These are phyloP conservation scores for Aspergillus sp. DNA, from an alignment of 2,329 filamentous ascomycete species.

Conservation along the genomic window DNA sequence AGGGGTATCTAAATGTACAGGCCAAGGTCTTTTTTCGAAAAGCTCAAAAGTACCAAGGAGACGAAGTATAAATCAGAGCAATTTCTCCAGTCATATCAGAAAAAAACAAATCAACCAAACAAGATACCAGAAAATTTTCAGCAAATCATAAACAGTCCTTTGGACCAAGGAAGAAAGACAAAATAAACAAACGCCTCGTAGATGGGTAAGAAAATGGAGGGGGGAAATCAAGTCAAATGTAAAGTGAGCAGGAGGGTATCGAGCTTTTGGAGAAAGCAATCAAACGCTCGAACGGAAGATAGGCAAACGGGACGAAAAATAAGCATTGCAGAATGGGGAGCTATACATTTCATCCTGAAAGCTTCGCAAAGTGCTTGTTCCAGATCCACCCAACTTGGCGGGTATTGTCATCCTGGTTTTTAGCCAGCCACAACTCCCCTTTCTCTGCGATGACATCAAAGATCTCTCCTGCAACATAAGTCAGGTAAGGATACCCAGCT, in stretches of 20 bases:
- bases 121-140: too few species aligned
- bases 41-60: not conserved
- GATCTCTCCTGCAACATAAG: constrained; percentile 91
- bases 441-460: constrained; percentile 94
- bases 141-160: too few species aligned
- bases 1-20: constrained; percentile 32
- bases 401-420: constrained; percentile 85
- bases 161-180: not conserved
- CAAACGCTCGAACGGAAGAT: not conserved
- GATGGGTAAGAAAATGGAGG: too few species aligned
- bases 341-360: constrained; percentile 19
- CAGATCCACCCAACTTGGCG: constrained; percentile 93
- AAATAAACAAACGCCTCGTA: not conserved
- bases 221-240: not conserved
- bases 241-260: not conserved
- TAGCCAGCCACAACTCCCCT: constrained; percentile 94
- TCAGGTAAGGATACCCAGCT: constrained; percentile 91
- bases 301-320: not conserved
- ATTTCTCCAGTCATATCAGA: too few species aligned
- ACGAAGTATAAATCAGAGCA: not conserved
- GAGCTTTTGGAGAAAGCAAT: too few species aligned
- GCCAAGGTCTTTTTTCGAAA: constrained; percentile 6
- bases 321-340: not conserved
- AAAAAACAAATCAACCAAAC: too few species aligned
- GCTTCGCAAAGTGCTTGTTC: constrained; percentile 88